Evolutionary conservation across 2,329 filamentous ascomycete species (phyloP).

Genomic region (Aurifilum marmelostoma): DNA sequence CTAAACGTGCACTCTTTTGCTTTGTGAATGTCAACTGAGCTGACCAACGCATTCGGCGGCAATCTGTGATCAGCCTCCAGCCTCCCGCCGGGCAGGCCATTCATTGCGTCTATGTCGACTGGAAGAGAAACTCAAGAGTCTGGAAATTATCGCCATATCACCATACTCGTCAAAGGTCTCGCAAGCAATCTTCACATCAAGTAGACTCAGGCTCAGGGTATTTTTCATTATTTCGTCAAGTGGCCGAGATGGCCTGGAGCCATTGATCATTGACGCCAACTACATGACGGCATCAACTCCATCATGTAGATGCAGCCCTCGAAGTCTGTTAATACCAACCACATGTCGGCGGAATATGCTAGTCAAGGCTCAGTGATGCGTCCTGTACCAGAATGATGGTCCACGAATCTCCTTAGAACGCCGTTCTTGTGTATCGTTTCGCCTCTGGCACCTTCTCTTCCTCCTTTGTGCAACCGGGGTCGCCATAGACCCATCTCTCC

Average conservation of each 20-base stretch:
- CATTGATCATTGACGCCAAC: background rate
- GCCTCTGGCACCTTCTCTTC: background rate
- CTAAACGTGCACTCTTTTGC: background rate
- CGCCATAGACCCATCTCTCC: too few relatives aligned
- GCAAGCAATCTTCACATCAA: background rate
- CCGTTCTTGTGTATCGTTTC: background rate
- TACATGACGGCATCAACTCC: conserved; percentile 1
- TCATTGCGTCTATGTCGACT: background rate
- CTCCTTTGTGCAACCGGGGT: background rate
- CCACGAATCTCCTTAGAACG: background rate
- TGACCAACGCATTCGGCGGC: background rate
- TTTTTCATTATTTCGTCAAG: conserved; percentile 7
- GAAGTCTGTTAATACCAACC: background rate
- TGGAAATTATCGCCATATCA: background rate
- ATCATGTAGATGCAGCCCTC: background rate
- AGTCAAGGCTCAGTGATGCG: background rate
- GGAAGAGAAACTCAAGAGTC: background rate
- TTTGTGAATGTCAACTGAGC: background rate
- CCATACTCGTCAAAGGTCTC: background rate
- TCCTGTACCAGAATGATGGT: background rate
- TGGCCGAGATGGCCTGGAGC: background rate
- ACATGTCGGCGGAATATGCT: conserved; percentile 2
- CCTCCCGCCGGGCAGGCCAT: background rate
- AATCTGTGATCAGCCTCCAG: background rate
- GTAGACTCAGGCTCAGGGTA: background rate